Base-by-base conservation (phyloP, 2,329 filamentous ascomycete genomes). In the Aspergillus clavatus region DNA sequence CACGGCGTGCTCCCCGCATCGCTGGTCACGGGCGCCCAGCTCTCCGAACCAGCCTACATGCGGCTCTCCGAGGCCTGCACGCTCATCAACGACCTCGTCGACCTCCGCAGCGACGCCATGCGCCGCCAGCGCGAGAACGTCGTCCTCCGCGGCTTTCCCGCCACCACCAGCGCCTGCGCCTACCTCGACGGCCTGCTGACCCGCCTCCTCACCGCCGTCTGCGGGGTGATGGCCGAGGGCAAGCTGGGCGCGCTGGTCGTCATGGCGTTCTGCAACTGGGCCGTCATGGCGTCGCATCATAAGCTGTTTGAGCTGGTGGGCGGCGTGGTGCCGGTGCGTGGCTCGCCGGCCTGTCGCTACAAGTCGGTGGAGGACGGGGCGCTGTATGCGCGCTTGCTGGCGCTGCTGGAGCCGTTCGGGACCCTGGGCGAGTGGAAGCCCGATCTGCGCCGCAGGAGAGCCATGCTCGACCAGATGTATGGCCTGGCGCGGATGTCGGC, bases 211-310 rank as follows among this genome's bases (percentile, higher is more conserved):
- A 21, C 37, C 5, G 4, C 27, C 1, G 43, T 31, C 2, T 36
- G 27, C 5, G 33, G 45, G 19, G 40, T 47, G 2, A 47, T 57
- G 6, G 19, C 45, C 19, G 47, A 41, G 1, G 47, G 28, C 2
- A 24, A 38, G 5, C 5, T 51, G 3, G 39, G 42, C 7, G 52
- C 54, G 3, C 21, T 54, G 31, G 51, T 55, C 2, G 33, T 47
- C 2, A 52, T 58, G 51, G 50, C 48, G 0, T 54, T 52, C 26
- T 52, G 52, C 36, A 59, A 59, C 31, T 58, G 57, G 55, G 42
- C 44, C 5, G 28, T 59, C 19, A 50, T 59, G 42, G 44, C 45
- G 4, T 54, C 54, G 1, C 57, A 59, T 31, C 57, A 58, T 28
- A 59, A 58, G 24, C 11, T 56, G 3, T 55, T 48, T 38, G 54